Evolutionary conservation across 75 land plant species (phyloP).

Genomic region (Cunninghamia lanceolata): DNA sequence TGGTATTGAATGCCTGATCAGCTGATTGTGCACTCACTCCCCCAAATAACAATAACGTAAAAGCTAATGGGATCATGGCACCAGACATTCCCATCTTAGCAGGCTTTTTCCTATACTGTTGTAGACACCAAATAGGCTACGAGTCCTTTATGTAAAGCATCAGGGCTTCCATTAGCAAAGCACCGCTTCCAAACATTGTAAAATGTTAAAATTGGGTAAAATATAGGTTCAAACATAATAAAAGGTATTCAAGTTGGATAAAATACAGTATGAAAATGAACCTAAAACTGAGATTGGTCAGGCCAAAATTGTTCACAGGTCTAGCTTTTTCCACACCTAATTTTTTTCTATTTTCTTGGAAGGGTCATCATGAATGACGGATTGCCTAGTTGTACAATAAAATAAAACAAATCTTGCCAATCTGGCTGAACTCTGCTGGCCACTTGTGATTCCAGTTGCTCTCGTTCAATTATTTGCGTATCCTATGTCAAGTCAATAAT

Average conservation of each 20-base stretch:
- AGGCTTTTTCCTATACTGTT: not conserved
- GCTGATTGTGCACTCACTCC: not conserved
- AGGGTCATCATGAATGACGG: not conserved
- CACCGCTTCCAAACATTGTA: not conserved
- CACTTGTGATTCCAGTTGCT: too few relatives aligned
- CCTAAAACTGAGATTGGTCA: not conserved
- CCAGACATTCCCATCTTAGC: not conserved
- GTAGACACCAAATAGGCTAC: not conserved
- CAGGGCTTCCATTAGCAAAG: not conserved
- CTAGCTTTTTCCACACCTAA: too few relatives aligned
- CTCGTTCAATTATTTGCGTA: too few relatives aligned
- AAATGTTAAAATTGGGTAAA: not conserved
- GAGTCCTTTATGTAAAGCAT: not conserved
- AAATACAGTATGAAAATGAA: not conserved
- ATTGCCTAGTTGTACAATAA: not conserved
- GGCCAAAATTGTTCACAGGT: not conserved
- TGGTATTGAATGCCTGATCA: slow-evolving; percentile 33
- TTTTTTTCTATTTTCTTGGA: not conserved
- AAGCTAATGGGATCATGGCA: not conserved
- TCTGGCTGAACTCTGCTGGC: too few relatives aligned
- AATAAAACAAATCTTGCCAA: not conserved
- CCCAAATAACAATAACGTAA: not conserved
- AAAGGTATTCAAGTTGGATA: not conserved
- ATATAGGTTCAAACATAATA: not conserved
- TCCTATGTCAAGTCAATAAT: too few relatives aligned